phyloP scores from a whole-genome alignment of 2,329 filamentous ascomycete genomes.

The Bipolaris cookei region DNA sequence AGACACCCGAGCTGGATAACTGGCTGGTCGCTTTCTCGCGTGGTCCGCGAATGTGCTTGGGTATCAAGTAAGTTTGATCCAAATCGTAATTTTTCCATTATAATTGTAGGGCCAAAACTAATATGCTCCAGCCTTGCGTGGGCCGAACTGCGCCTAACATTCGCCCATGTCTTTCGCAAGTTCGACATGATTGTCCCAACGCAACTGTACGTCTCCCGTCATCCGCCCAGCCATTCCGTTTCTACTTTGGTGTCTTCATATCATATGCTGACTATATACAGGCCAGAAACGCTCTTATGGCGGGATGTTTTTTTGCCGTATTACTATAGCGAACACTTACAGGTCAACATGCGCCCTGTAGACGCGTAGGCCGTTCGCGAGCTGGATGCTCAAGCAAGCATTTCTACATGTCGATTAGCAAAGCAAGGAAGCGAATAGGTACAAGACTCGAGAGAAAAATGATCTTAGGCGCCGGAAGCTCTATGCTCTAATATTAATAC shows the following conservation, averaged over 20 bases:
- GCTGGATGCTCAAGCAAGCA: too few species aligned
- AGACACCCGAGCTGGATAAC: constrained; percentile 34
- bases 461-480: too few species aligned
- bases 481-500: too few species aligned
- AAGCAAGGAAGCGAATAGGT: too few species aligned
- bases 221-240: neutral
- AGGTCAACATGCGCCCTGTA: constrained; percentile 22
- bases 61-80: constrained; percentile 34
- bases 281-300: constrained; percentile 27
- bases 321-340: constrained; percentile 29
- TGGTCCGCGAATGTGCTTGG: constrained; percentile 44
- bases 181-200: constrained; percentile 38
- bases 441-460: too few species aligned
- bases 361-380: neutral
- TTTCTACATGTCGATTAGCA: too few species aligned
- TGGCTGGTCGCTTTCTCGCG: constrained; percentile 46
- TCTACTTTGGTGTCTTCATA: neutral
- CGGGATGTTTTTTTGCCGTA: constrained; percentile 34
- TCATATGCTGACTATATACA: constrained; percentile 13
- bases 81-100: neutral
- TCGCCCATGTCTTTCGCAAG: constrained; percentile 39
- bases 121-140: constrained; percentile 37
- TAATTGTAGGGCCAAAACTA: neutral
- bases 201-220: constrained; percentile 24
- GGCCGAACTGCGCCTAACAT: constrained; percentile 42